These are phyloP conservation scores for Helminthosporium solani DNA, from an alignment of 2,329 filamentous ascomycete species.

Conservation along the genomic window DNA sequence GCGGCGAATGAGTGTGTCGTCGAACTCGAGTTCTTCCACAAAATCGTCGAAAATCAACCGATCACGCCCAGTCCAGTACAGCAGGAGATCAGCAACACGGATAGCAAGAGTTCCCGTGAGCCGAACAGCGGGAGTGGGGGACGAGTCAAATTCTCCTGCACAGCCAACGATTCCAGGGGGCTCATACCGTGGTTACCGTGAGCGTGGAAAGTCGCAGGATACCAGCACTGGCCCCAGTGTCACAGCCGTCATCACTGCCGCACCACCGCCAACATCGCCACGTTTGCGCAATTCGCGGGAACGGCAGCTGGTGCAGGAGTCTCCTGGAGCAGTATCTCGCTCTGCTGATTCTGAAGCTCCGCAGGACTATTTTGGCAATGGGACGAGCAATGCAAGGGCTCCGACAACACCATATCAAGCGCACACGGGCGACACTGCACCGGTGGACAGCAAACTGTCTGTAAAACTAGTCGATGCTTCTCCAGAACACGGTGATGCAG, in stretches of 20 bases:
- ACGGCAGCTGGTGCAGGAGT: constrained; percentile 29
- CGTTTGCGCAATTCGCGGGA: constrained; percentile 39
- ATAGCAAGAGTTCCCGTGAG: constrained; percentile 19
- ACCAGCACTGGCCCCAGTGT: constrained; percentile 25
- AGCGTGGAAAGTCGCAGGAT: constrained; percentile 31
- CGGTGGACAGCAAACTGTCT: constrained; percentile 8
- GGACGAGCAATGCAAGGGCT: neutral
- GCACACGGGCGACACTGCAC: constrained; percentile 10
- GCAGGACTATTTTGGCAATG: constrained; percentile 27
- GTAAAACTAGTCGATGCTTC: constrained; percentile 7
- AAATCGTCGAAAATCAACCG: constrained; percentile 32
- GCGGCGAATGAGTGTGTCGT: constrained; percentile 35
- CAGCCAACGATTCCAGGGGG: constrained; percentile 26
- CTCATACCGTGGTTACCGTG: constrained; percentile 36
- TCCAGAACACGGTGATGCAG: constrained; percentile 2
- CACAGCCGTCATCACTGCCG: constrained; percentile 31
- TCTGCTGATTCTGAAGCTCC: constrained; percentile 22
- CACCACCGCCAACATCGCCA: constrained; percentile 33
- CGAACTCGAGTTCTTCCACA: constrained; percentile 39
- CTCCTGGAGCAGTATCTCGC: constrained; percentile 17
- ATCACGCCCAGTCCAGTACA: constrained; percentile 14
- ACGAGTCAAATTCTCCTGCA: constrained; percentile 7
- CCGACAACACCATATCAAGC: constrained; percentile 1
- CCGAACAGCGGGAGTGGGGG: constrained; percentile 2
- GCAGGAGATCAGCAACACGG: constrained; percentile 30